Evolutionary conservation across 371 early-diverging fungal genomes (phyloP), one percentile per base, ranked within the genome.

Genomic region (Circinella minor): DNA sequence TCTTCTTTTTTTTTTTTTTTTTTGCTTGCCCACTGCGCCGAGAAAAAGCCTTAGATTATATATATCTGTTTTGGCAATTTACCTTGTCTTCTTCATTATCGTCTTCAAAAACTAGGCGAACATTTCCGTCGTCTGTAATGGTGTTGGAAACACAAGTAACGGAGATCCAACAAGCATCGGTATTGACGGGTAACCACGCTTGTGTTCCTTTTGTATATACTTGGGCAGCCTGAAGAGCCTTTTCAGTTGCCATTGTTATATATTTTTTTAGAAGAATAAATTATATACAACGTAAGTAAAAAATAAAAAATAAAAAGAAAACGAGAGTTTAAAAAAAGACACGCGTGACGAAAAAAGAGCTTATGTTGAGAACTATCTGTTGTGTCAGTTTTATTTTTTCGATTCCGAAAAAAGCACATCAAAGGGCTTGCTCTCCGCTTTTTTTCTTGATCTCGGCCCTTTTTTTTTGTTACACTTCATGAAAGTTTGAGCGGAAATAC

Each of bases 141-240:
- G 84, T 74, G 14, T 83, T 89, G 10, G 87, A 77, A 39, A 77
- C 74, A 69, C 93, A 78, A n/a, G 88, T 85, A 39, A 91, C 95
- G 39, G 90, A 89, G 66, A 93, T 83, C 95, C 95, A 97, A 39
- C 93, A 95, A 72, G 94, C 94, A 67, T 90, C 83, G 7, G 86
- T 89, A 73, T 97, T 94, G 20, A 37, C 34, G 62, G 88, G 86
- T 74, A 96, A 93, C 96, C 96, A 97, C 57, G 95, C 96, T 71
- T 86, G 86, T 59, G 90, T 90, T 49, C 92, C 94, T 65, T 87
- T 84, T 63, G 83, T 84, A 76, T 89, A 91, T 13, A 87, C 79
- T 13, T 88, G 85, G 66, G 90, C 73, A 68, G 88, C 74, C 71
- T 88, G 84, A 49, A 65, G 48, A 51, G 70, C 65, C 17, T 65